Evolutionary conservation across 768 basidiomycete species (phyloP).

Genomic region (Pleurotus tuoliensis): DNA sequence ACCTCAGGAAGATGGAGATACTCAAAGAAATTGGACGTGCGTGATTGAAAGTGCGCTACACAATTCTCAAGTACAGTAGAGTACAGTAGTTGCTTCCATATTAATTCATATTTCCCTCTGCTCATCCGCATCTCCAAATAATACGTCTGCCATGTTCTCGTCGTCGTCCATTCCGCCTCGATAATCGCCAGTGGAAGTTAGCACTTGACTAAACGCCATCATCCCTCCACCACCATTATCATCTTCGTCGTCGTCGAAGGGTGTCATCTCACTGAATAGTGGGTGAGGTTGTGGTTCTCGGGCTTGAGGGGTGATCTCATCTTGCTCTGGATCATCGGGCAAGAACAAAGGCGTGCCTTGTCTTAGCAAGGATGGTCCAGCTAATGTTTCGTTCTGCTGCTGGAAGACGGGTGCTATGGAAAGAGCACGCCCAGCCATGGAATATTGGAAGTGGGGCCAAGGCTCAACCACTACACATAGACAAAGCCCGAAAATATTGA

Average conservation of each 20-base stretch:
- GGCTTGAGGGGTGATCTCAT: neutral
- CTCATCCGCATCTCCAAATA: slow-evolving; percentile 85
- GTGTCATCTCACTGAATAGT: slow-evolving; percentile 39
- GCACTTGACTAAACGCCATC: slow-evolving; percentile 72
- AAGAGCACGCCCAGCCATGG: slow-evolving; percentile 23
- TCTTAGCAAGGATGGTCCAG: slow-evolving; percentile 17
- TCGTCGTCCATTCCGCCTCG: slow-evolving; percentile 62
- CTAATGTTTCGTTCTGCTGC: slow-evolving; percentile 11
- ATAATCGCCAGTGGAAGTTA: slow-evolving; percentile 54
- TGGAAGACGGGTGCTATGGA: slow-evolving; percentile 17
- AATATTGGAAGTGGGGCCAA: slow-evolving; percentile 50
- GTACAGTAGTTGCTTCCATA: slow-evolving; percentile 7
- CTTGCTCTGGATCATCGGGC: slow-evolving; percentile 47
- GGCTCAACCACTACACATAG: slow-evolving; percentile 84
- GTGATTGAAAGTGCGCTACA: slow-evolving; percentile 20
- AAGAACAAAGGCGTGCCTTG: slow-evolving; percentile 70
- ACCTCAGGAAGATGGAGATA: slow-evolving; percentile 64
- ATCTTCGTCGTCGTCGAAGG: slow-evolving; percentile 23
- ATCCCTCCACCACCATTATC: slow-evolving; percentile 48
- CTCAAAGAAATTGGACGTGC: slow-evolving; percentile 75
- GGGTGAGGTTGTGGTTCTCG: slow-evolving; percentile 20
- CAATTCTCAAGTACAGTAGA: no score
- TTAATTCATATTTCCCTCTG: slow-evolving; percentile 46
- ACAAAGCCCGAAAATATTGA: slow-evolving; percentile 66
- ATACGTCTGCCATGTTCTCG: slow-evolving; percentile 66